Percentiles rank a stretch among this genome's conserved stretches.
Evolutionary conservation across 2,329 filamentous ascomycete genomes (phyloP).

Genomic region (Xylaria sp.): DNA sequence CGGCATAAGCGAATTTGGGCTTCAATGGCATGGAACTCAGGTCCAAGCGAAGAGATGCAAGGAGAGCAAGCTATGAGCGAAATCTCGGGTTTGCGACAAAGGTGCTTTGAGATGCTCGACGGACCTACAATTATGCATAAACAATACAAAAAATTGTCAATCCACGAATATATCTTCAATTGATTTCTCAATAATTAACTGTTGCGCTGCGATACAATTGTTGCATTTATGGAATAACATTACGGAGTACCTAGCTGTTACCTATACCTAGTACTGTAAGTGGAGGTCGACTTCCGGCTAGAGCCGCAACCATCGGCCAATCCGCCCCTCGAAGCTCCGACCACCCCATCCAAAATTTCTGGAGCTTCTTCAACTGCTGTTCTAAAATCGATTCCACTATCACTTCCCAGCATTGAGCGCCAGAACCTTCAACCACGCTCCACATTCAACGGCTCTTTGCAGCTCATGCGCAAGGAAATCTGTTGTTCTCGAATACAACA

Average conservation of each 20-base stretch:
- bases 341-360: conserved; percentile 49
- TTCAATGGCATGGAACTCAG: conserved; percentile 14
- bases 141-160: conserved; percentile 17
- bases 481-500: background rate
- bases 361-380: conserved; percentile 40
- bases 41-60: conserved; percentile 16
- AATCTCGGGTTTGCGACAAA: conserved; percentile 18
- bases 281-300: background rate
- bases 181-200: background rate
- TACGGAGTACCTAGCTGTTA: too few species aligned
- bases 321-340: conserved; percentile 45
- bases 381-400: conserved; percentile 19
- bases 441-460: background rate
- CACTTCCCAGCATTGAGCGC: background rate
- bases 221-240: background rate
- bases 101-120: conserved; percentile 13
- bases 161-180: conserved; percentile 5
- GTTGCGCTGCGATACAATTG: background rate
- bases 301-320: conserved; percentile 41
- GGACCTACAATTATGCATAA: conserved; percentile 34
- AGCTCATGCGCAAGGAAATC: background rate
- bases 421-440: conserved; percentile 13
- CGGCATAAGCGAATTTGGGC: background rate
- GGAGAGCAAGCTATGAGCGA: conserved; percentile 17
- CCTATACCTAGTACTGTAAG: background rate